phyloP scores from a whole-genome alignment of 306 rosid genomes.

The Acacia crassicarpa region DNA sequence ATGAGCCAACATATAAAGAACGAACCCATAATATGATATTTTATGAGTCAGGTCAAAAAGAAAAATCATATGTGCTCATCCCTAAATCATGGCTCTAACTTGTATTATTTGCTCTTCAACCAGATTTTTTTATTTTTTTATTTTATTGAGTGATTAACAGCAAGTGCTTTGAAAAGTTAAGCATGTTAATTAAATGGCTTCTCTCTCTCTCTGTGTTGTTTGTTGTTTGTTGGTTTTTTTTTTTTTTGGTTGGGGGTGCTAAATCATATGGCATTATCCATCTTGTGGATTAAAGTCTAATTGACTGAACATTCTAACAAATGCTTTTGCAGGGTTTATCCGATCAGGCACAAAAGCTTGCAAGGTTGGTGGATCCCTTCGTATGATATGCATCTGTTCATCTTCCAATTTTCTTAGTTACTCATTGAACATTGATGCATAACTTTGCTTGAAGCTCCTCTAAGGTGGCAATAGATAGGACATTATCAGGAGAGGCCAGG shows the following conservation, averaged over 20 bases:
- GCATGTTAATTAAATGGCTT: no score
- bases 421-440: constrained; percentile 12
- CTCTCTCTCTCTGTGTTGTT: no score
- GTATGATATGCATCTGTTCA: neutral
- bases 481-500: constrained; percentile 62
- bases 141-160: neutral
- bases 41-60: neutral
- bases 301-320: constrained; percentile 29
- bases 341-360: constrained; percentile 45
- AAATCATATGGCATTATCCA: constrained; percentile 16
- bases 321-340: constrained; percentile 47
- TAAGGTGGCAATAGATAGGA: constrained; percentile 45
- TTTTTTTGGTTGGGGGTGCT: neutral
- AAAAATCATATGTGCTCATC: neutral
- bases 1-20: neutral
- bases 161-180: neutral
- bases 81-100: neutral
- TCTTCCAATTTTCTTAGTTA: neutral
- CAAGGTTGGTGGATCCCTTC: constrained; percentile 52
- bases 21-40: neutral
- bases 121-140: neutral
- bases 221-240: no score
- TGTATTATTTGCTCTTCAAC: neutral
- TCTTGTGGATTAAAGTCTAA: neutral
- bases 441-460: constrained; percentile 46